Base-by-base conservation (phyloP, 2,329 filamentous ascomycete genomes). In the Triangularia verruculosa region DNA sequence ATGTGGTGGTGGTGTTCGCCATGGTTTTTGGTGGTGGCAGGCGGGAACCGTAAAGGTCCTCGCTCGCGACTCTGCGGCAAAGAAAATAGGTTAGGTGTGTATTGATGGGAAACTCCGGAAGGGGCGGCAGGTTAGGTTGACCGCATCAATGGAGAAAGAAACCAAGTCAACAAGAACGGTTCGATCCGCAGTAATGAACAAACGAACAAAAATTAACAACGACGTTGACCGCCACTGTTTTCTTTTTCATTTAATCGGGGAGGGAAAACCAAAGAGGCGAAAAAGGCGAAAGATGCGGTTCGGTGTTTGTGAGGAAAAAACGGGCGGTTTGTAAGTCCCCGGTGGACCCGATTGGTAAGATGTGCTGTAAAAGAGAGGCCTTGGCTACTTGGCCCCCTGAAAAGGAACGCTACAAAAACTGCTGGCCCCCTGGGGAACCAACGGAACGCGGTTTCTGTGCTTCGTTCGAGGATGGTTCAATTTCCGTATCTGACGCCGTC, bases 1-100 rank as follows among this genome's bases (percentile, higher is more conserved):
- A 82, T 67, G 79, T 75, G 69, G 85, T 75, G 17, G 83, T 83
- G 62, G 80, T 74, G 74, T 86, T 88, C 58, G 64, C 54, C 34
- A 61, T 43, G 51, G 34, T 54, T 32, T 32, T 56, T 47, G 27
- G 27, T 28, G 25, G 34, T 53, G 56, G 53, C 57, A 54, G 27
- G 27, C 27, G 13, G 61, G 25, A 25, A n/a, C 22, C 20, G 28
- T 22, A 4, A 59, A 17, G 57, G 56, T n/a, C n/a, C n/a, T n/a
- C n/a, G n/a, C n/a, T n/a, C n/a, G n/a, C n/a, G n/a, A n/a, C n/a
- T n/a, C n/a, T n/a, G n/a, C n/a, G n/a, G n/a, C n/a, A n/a, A n/a
- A n/a, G n/a, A n/a, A n/a, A n/a, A n/a, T n/a, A n/a, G n/a, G n/a
- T n/a, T n/a, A n/a, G n/a, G n/a, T n/a, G n/a, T n/a, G n/a, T n/a